phyloP scores from a whole-genome alignment of 352 stramenopile species.

The Thraustotheca clavata region DNA sequence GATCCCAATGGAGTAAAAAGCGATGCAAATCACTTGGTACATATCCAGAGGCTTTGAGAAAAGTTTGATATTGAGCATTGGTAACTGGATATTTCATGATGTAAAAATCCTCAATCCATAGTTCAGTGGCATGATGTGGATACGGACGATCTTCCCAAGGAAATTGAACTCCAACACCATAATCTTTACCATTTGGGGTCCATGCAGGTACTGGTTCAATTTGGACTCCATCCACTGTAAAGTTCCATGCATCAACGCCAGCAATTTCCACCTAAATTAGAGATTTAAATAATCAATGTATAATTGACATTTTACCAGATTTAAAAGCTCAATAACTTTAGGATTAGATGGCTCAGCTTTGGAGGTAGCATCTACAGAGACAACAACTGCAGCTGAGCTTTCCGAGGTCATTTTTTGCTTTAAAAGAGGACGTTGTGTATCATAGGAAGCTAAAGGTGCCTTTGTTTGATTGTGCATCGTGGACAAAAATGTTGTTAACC shows the following conservation, averaged over 20 bases:
- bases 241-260: constrained; percentile 53
- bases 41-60: constrained; percentile 51
- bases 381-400: background rate
- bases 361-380: background rate
- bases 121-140: constrained; percentile 57
- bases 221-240: constrained; percentile 70
- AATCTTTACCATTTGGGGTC: constrained; percentile 46
- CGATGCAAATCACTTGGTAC: constrained; percentile 37
- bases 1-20: constrained; percentile 69
- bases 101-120: constrained; percentile 60
- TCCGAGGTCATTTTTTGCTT: constrained; percentile 24
- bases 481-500: constrained; percentile 33
- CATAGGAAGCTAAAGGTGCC: constrained; percentile 39
- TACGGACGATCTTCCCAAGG: constrained; percentile 71
- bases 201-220: constrained; percentile 65
- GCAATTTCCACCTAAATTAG: constrained; percentile 38
- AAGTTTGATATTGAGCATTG: constrained; percentile 55
- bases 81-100: constrained; percentile 72
- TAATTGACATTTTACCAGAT: background rate
- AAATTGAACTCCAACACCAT: constrained; percentile 72
- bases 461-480: constrained; percentile 42
- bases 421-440: constrained; percentile 24
- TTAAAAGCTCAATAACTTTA: background rate
- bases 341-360: background rate
- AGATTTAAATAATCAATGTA: too few relatives aligned